Percentiles rank a stretch among this genome's conserved stretches.
These are phyloP conservation scores for Fraxinus xanthoxyloides DNA, from an alignment of 305 asterid genomes.

Conservation along the genomic window DNA sequence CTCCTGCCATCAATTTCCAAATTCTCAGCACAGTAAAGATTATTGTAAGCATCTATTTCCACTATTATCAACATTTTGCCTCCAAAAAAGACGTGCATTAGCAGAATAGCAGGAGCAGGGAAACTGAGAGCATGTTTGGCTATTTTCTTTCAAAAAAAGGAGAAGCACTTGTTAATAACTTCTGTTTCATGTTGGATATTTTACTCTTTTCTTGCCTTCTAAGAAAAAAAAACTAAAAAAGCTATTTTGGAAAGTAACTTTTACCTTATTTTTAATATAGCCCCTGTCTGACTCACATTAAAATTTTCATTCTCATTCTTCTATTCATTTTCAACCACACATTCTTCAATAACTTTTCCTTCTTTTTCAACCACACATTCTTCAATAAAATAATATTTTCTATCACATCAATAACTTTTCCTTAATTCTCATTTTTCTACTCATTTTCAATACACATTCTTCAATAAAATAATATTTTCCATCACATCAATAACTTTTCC, in stretches of 20 bases:
- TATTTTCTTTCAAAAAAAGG: neutral
- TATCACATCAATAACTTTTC: too few species aligned
- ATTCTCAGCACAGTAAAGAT: neutral
- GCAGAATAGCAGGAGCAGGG: neutral
- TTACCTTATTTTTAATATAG: neutral
- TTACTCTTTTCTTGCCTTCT: neutral
- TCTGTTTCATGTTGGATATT: neutral
- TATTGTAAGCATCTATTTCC: neutral
- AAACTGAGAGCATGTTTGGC: neutral
- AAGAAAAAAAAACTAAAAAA: neutral
- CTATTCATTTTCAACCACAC: too few species aligned
- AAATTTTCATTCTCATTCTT: too few species aligned
- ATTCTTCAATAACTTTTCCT: too few species aligned
- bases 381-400: too few species aligned
- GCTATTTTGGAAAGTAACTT: neutral
- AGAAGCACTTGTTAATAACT: neutral
- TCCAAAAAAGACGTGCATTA: neutral
- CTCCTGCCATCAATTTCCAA: slow-evolving; percentile 45
- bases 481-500: too few species aligned
- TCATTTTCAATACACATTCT: too few species aligned
- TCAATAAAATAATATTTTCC: too few species aligned
- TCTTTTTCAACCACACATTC: too few species aligned
- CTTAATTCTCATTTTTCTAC: too few species aligned
- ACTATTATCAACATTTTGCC: neutral
- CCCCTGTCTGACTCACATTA: too few species aligned